A percentile compares a stretch with the other conserved stretches of the same genome.
Conservation (phyloP, 306 rosid genomes). For the Sicyos baderoa region DNA sequence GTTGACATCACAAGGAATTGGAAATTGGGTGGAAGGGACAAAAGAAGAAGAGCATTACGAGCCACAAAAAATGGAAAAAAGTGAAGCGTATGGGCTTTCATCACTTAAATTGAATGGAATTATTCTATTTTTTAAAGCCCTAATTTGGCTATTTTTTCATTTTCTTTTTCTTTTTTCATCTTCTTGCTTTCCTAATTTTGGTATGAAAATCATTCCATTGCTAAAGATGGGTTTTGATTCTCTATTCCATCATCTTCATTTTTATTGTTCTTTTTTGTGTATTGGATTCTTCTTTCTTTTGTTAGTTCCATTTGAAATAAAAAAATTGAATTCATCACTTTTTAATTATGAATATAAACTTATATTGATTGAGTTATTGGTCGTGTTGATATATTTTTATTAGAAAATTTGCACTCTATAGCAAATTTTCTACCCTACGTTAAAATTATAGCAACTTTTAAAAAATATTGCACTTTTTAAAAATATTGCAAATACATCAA, state of each 20-base stretch:
- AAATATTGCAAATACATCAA: too few relatives aligned
- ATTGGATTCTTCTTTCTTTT: background rate
- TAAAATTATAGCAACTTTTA: too few relatives aligned
- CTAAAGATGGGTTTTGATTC: background rate
- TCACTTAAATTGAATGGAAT: background rate
- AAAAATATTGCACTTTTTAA: too few relatives aligned
- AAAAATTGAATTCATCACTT: too few relatives aligned
- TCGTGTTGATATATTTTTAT: too few relatives aligned
- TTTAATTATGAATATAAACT: too few relatives aligned
- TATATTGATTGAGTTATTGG: too few relatives aligned
- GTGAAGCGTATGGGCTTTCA: constrained; percentile 11
- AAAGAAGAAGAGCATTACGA: background rate
- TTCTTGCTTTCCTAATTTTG: constrained; percentile 7
- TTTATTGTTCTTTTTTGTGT: background rate
- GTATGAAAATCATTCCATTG: background rate
- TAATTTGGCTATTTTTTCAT: constrained; percentile 4
- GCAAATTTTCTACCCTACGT: too few relatives aligned
- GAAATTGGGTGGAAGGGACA: constrained; percentile 15
- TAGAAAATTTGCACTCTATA: too few relatives aligned
- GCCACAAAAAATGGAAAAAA: constrained; percentile 2
- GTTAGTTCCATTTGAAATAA: too few relatives aligned
- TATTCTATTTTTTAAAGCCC: constrained; percentile 20
- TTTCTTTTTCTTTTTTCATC: background rate
- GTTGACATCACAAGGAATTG: constrained; percentile 9
- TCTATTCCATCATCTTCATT: background rate